phyloP scores from a whole-genome alignment of 2,329 filamentous ascomycete species.

The Aspergillus ruber region DNA sequence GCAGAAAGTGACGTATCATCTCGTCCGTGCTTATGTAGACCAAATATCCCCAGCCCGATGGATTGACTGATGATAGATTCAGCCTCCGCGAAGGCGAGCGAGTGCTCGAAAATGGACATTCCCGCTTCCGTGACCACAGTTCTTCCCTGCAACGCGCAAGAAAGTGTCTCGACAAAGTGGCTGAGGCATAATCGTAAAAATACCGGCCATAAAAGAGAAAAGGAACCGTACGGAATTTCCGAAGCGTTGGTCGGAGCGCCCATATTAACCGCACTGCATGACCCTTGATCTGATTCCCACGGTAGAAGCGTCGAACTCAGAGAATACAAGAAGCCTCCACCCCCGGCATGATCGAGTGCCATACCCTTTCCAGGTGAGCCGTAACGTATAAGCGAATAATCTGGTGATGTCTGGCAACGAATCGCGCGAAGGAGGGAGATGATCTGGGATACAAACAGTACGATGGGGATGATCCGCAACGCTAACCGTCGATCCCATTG shows the following conservation, averaged over 20 bases:
- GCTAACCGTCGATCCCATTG: slow-evolving; percentile 65
- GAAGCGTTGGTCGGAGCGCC: slow-evolving; percentile 47
- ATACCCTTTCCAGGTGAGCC: slow-evolving; percentile 59
- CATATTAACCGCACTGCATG: slow-evolving; percentile 73
- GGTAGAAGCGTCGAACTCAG: slow-evolving; percentile 67
- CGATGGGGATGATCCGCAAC: slow-evolving; percentile 64
- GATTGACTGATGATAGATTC: slow-evolving; percentile 80
- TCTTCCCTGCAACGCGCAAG: slow-evolving; percentile 79
- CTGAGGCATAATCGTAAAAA: slow-evolving; percentile 56
- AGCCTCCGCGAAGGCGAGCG: slow-evolving; percentile 89
- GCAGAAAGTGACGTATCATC: slow-evolving; percentile 39
- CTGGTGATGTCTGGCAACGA: slow-evolving; percentile 79
- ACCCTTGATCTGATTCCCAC: slow-evolving; percentile 65
- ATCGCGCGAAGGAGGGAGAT: slow-evolving; percentile 71
- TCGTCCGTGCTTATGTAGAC: slow-evolving; percentile 40
- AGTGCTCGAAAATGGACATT: slow-evolving; percentile 96
- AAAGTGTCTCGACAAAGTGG: slow-evolving; percentile 82
- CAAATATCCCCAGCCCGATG: slow-evolving; percentile 64
- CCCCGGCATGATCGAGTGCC: slow-evolving; percentile 62
- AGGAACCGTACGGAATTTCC: slow-evolving; percentile 64
- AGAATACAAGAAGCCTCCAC: slow-evolving; percentile 64
- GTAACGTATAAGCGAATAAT: slow-evolving; percentile 65
- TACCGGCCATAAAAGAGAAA: slow-evolving; percentile 56
- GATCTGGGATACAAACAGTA: slow-evolving; percentile 64
- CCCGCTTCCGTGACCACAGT: slow-evolving; percentile 77